phyloP scores from a whole-genome alignment of 495 filamentous ascomycete genomes.

The Astrothelium subdiscretum region DNA sequence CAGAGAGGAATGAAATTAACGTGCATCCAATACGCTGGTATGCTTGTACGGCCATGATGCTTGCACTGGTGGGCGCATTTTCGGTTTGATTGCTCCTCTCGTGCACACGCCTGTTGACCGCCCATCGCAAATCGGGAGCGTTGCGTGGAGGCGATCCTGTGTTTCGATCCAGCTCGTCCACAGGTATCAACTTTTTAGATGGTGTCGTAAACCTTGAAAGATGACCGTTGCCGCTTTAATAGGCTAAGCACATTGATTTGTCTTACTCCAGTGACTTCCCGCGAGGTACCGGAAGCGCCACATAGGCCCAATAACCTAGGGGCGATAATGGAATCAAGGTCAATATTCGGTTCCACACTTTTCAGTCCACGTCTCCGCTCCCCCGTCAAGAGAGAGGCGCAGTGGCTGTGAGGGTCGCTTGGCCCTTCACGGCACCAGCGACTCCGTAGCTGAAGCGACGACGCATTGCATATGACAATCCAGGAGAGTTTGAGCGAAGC shows the following conservation, averaged over 20 bases:
- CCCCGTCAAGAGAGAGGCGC: background rate
- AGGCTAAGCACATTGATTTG: slow-evolving; percentile 1
- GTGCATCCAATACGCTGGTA: background rate
- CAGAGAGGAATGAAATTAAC: slow-evolving; percentile 1
- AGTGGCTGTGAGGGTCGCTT: background rate
- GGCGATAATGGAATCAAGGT: background rate
- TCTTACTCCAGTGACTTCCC: background rate
- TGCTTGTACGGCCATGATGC: slow-evolving; percentile 1
- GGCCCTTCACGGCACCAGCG: background rate
- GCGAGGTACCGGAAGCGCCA: background rate
- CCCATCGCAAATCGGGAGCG: background rate
- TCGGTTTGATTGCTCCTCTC: background rate
- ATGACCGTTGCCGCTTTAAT: background rate
- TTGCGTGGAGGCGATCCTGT: background rate
- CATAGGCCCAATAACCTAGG: background rate
- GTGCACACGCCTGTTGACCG: background rate
- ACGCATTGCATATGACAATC: background rate
- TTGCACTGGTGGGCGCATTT: background rate
- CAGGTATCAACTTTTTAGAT: background rate
- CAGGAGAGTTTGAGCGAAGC: background rate
- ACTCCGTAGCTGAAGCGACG: background rate
- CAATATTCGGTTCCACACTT: background rate
- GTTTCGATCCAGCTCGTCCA: background rate
- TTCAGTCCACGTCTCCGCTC: background rate
- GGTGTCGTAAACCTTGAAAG: slow-evolving; percentile 3